Evolutionary conservation across 2,329 filamentous ascomycete genomes (phyloP).

Genomic region (Phoma sp.): DNA sequence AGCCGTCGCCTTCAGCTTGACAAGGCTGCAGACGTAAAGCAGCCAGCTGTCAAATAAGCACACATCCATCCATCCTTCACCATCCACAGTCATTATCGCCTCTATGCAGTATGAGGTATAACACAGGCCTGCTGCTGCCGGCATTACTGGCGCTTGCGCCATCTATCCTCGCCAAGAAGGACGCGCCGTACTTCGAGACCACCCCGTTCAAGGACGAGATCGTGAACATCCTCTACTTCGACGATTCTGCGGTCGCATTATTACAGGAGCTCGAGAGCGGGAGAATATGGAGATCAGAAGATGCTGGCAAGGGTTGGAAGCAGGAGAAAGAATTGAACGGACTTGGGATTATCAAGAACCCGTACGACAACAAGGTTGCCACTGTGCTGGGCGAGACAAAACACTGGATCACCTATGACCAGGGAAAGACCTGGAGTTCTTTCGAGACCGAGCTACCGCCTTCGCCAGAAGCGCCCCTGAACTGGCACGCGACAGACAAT

Average conservation of each 20-base stretch:
- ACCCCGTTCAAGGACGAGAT: slow-evolving; percentile 72
- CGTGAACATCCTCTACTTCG: slow-evolving; percentile 81
- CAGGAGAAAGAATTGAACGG: slow-evolving; percentile 66
- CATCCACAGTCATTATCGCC: slow-evolving; percentile 24
- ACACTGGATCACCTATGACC: slow-evolving; percentile 85
- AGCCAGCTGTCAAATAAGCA: slow-evolving; percentile 44
- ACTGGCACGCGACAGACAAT: slow-evolving; percentile 83
- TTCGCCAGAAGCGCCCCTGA: slow-evolving; percentile 67
- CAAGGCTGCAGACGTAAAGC: slow-evolving; percentile 41
- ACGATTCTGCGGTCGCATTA: slow-evolving; percentile 82
- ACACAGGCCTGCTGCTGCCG: slow-evolving; percentile 53
- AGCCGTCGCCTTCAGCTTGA: slow-evolving; percentile 37
- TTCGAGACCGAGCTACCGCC: slow-evolving; percentile 66
- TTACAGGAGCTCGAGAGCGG: slow-evolving; percentile 70
- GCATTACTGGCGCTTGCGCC: slow-evolving; percentile 56
- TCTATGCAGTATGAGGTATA: slow-evolving; percentile 49
- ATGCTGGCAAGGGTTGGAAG: slow-evolving; percentile 82
- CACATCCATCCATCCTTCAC: slow-evolving; percentile 23
- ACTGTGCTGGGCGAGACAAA: slow-evolving; percentile 74
- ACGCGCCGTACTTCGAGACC: slow-evolving; percentile 69
- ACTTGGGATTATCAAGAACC: slow-evolving; percentile 73
- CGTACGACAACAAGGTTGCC: slow-evolving; percentile 77
- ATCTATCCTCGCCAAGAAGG: slow-evolving; percentile 52
- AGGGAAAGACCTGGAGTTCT: slow-evolving; percentile 78
- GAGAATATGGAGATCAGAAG: slow-evolving; percentile 75